Evolutionary conservation across 306 rosid genomes (phyloP).

Genomic region (Lathyrus sativus): DNA sequence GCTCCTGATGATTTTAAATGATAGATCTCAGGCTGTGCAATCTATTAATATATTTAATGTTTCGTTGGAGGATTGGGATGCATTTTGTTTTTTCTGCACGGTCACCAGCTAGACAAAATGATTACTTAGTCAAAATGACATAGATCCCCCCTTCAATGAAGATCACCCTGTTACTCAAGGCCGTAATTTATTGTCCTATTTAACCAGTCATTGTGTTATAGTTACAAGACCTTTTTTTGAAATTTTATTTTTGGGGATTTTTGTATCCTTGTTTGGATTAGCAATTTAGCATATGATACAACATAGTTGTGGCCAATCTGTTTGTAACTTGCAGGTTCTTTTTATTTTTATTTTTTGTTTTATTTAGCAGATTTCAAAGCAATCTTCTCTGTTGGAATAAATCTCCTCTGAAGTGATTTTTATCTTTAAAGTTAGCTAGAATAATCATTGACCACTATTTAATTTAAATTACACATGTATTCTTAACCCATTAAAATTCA

Average conservation of each 20-base stretch:
- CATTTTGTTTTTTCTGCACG: constrained; percentile 24
- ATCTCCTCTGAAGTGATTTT: background rate
- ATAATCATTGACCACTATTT: background rate
- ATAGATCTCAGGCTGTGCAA: background rate
- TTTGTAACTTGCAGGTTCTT: background rate
- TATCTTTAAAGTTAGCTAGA: background rate
- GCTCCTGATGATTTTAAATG: constrained; percentile 19
- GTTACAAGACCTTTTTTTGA: background rate
- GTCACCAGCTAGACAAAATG: constrained; percentile 1
- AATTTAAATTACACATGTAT: constrained; percentile 3
- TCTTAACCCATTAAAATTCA: background rate
- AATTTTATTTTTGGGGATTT: background rate
- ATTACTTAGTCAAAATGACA: background rate
- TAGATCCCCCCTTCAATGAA: constrained; percentile 2
- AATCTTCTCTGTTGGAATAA: background rate
- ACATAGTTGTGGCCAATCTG: background rate
- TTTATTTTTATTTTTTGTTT: background rate
- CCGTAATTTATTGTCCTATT: background rate
- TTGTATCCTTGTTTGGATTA: background rate
- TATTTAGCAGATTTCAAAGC: background rate
- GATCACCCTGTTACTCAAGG: background rate
- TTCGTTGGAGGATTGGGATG: constrained; percentile 15
- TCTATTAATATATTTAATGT: constrained; percentile 9
- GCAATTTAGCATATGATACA: background rate
- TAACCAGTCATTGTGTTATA: background rate